A percentile compares a stretch with the other conserved stretches of the same genome.
Evolutionary conservation across 2,329 filamentous ascomycete genomes (phyloP).

Genomic region (Aureobasidium sp.): DNA sequence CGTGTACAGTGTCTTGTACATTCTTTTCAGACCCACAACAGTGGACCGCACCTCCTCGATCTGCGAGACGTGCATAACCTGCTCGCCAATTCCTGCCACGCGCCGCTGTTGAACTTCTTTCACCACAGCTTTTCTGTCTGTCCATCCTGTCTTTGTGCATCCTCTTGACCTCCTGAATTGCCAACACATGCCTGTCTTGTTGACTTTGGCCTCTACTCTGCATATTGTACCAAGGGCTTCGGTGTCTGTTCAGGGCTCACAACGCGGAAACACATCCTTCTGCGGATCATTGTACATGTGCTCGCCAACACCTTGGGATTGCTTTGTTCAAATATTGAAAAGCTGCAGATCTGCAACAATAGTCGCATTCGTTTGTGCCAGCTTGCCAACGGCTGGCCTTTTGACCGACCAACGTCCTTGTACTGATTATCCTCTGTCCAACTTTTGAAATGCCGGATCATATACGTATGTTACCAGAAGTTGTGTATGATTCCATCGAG

Average conservation of each 20-base stretch:
- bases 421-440: not conserved
- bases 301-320: not conserved
- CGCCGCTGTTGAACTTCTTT: not conserved
- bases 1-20: not conserved
- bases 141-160: not conserved
- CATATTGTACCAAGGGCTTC: not conserved
- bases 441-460: not conserved
- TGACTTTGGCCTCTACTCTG: not conserved
- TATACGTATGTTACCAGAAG: not conserved
- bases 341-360: constrained; percentile 13
- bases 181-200: not conserved
- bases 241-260: not conserved
- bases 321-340: not conserved
- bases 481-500: not conserved
- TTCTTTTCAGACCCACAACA: not conserved
- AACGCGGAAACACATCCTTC: not conserved
- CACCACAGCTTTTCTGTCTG: not conserved
- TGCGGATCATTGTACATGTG: not conserved
- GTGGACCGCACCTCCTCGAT: not conserved
- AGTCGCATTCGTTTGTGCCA: not conserved
- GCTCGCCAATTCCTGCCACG: constrained; percentile 8
- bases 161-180: not conserved
- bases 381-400: not conserved
- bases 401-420: not conserved
- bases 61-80: not conserved